These are phyloP conservation scores for Colletotrichum sp. DNA, from an alignment of 2,329 filamentous ascomycete genomes.

Conservation along the genomic window DNA sequence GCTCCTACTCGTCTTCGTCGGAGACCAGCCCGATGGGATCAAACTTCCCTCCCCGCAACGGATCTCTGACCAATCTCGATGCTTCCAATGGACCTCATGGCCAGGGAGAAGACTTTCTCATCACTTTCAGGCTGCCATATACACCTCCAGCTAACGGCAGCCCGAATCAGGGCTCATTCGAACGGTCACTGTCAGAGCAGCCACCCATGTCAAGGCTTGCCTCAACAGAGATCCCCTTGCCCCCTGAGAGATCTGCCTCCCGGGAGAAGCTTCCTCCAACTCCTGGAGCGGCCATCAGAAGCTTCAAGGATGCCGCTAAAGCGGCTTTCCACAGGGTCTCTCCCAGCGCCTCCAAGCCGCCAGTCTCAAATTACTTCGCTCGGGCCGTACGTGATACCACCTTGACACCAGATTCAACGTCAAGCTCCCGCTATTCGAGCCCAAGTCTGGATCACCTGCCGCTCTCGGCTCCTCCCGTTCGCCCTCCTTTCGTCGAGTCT, in stretches of 20 bases:
- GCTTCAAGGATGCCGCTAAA: constrained; percentile 39
- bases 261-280: neutral
- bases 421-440: constrained; percentile 17
- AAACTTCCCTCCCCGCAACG: neutral
- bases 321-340: constrained; percentile 32
- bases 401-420: constrained; percentile 7
- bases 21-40: neutral
- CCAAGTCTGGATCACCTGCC: neutral
- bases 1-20: constrained; percentile 3
- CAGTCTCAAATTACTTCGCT: constrained; percentile 14
- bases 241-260: neutral
- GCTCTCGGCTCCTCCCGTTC: neutral
- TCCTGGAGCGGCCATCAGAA: constrained; percentile 17
- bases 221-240: neutral
- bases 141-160: constrained; percentile 9
- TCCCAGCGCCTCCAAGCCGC: constrained; percentile 14
- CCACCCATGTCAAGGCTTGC: neutral
- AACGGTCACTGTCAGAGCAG: neutral
- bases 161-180: neutral
- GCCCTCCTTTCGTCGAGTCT: neutral
- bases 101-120: neutral
- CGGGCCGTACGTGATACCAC: neutral
- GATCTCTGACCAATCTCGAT: neutral
- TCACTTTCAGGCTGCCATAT: constrained; percentile 17
- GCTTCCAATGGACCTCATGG: neutral